These are phyloP conservation scores for Aspergillus quadricinctus DNA, from an alignment of 2,329 filamentous ascomycete species.

Conservation along the genomic window DNA sequence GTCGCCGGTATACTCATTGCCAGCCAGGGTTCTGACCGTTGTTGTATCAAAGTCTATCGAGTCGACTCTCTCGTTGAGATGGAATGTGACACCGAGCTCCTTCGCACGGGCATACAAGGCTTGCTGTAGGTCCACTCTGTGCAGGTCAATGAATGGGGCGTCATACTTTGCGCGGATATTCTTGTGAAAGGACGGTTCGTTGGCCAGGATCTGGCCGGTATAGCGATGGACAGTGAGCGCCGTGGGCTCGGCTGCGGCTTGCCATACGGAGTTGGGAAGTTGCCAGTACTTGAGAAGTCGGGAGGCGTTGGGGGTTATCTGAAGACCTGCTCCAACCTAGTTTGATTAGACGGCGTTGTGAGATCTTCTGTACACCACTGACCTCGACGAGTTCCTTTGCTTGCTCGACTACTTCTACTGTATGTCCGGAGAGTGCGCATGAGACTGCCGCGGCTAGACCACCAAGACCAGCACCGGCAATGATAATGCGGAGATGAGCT, in stretches of 20 bases:
- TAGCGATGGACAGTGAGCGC: slow-evolving; percentile 33
- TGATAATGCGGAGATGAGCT: slow-evolving; percentile 21
- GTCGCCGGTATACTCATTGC: slow-evolving; percentile 45
- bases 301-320: slow-evolving; percentile 42
- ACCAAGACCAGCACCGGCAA: slow-evolving; percentile 30
- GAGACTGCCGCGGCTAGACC: slow-evolving; percentile 29
- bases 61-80: slow-evolving; percentile 47
- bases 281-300: slow-evolving; percentile 28
- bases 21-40: slow-evolving; percentile 38
- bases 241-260: slow-evolving; percentile 28
- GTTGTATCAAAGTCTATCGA: slow-evolving; percentile 33
- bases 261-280: slow-evolving; percentile 22
- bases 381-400: slow-evolving; percentile 35
- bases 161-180: slow-evolving; percentile 53
- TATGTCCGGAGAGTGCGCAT: slow-evolving; percentile 21
- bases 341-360: neutral
- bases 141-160: slow-evolving; percentile 57
- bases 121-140: slow-evolving; percentile 58
- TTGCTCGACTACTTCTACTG: slow-evolving; percentile 26
- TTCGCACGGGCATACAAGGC: slow-evolving; percentile 49
- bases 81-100: slow-evolving; percentile 51
- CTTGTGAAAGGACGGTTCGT: slow-evolving; percentile 49
- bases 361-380: neutral
- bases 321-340: slow-evolving; percentile 58
- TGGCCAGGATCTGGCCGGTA: slow-evolving; percentile 33